Percentiles rank a stretch among this genome's conserved stretches.
phyloP scores from a whole-genome alignment of 2,329 filamentous ascomycete species.

The Penicillium brevicompactum region DNA sequence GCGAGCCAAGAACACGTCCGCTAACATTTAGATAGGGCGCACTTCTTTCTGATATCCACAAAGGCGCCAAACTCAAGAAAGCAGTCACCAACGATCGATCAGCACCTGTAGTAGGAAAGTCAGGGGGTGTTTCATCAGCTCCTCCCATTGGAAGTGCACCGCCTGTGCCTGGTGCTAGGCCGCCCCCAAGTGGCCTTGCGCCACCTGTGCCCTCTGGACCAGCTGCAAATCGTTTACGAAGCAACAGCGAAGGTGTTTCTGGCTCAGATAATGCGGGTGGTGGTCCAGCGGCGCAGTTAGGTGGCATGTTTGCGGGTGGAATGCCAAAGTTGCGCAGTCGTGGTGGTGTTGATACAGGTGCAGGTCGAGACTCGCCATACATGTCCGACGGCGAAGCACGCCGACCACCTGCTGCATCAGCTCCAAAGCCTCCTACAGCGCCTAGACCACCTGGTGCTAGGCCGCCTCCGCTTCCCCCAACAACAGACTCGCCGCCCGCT shows the following conservation, averaged over 20 bases:
- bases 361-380: constrained; percentile 71
- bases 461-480: constrained; percentile 49
- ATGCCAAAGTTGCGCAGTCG: constrained; percentile 96
- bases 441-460: constrained; percentile 59
- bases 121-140: constrained; percentile 58
- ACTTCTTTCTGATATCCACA: constrained; percentile 82
- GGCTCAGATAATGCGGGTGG: constrained; percentile 47
- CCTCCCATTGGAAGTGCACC: constrained; percentile 74
- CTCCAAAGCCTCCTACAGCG: constrained; percentile 55
- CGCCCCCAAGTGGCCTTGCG: constrained; percentile 26
- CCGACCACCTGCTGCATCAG: constrained; percentile 55
- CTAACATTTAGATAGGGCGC: constrained; percentile 66
- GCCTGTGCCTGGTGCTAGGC: constrained; percentile 65
- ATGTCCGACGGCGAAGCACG: constrained; percentile 76
- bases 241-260: constrained; percentile 70
- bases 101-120: constrained; percentile 68
- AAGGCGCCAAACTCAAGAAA: constrained; percentile 80
- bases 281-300: constrained; percentile 67
- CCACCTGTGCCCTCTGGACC: constrained; percentile 54
- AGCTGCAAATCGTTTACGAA: constrained; percentile 66
- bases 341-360: constrained; percentile 76
- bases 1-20: not conserved
- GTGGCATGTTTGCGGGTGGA: constrained; percentile 84
- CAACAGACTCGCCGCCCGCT: constrained; percentile 51
- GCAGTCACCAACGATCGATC: constrained; percentile 90